Conservation (phyloP, 2,329 filamentous ascomycete genomes). For the Sclerotinia trifoliorum region DNA sequence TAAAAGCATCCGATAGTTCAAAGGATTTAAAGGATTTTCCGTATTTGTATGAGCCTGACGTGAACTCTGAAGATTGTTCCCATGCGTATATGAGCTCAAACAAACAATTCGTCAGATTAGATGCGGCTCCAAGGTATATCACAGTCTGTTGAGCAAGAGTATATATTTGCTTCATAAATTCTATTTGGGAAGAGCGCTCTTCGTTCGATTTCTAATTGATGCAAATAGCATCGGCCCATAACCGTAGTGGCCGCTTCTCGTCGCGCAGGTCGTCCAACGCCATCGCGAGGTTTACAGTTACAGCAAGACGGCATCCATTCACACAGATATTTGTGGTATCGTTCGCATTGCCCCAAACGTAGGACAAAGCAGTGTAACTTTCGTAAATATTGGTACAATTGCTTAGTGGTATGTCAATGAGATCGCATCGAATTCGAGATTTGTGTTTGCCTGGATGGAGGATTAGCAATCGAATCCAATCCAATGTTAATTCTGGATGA, state of each 20-base stretch:
- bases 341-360: constrained; percentile 8
- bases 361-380: background rate
- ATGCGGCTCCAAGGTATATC: background rate
- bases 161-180: background rate
- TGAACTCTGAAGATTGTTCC: too few species aligned
- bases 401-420: background rate
- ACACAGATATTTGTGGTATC: background rate
- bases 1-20: background rate
- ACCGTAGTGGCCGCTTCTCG: background rate
- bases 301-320: background rate
- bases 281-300: background rate
- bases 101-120: background rate
- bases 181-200: background rate
- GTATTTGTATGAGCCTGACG: too few species aligned
- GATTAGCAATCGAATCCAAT: background rate
- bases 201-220: background rate
- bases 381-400: background rate
- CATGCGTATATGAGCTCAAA: background rate
- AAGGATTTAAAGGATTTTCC: too few species aligned
- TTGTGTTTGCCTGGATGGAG: background rate
- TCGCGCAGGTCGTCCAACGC: background rate
- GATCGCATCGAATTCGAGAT: background rate
- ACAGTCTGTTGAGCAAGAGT: background rate
- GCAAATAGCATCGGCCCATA: constrained; percentile 3
- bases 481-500: too few species aligned